Evolutionary conservation across 2,329 filamentous ascomycete species (phyloP).

Genomic region (Plenodomus tracheiphilus): DNA sequence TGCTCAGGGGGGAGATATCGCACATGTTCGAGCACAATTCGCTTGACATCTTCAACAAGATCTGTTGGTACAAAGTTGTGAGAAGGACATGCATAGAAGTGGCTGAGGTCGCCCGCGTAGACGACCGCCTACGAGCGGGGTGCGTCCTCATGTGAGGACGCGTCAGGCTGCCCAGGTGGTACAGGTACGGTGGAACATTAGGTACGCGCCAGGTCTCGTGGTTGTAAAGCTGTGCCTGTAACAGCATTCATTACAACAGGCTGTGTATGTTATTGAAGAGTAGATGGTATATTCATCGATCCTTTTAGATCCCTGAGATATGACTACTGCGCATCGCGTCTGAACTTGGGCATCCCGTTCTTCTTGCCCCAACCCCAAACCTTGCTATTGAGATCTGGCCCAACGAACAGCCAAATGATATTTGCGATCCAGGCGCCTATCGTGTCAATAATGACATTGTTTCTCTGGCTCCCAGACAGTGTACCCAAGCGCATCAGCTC

Average conservation of each 20-base stretch:
- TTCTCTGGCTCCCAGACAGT: conserved; percentile 57
- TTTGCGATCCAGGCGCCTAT: conserved; percentile 58
- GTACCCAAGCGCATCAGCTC: conserved; percentile 67
- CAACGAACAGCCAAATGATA: conserved; percentile 60
- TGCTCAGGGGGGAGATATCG: background rate
- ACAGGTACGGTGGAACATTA: too few species aligned
- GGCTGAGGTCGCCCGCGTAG: too few species aligned
- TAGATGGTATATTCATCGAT: background rate
- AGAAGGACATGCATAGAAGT: background rate
- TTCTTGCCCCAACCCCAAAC: conserved; percentile 62
- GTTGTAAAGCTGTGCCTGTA: too few species aligned
- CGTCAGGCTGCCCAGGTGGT: background rate
- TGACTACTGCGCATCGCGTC: conserved; percentile 28
- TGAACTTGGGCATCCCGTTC: conserved; percentile 50
- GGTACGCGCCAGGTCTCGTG: too few species aligned
- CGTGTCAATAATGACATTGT: conserved; percentile 58
- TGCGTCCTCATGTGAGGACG: background rate
- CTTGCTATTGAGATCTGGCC: conserved; percentile 60
- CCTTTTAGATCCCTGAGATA: background rate
- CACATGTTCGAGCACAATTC: background rate
- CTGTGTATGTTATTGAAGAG: too few species aligned
- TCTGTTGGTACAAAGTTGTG: background rate
- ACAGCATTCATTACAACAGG: too few species aligned
- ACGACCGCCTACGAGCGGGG: too few species aligned
- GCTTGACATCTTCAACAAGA: background rate